These are phyloP conservation scores for Sporothrix humicola DNA, from an alignment of 2,329 filamentous ascomycete species.

Conservation along the genomic window DNA sequence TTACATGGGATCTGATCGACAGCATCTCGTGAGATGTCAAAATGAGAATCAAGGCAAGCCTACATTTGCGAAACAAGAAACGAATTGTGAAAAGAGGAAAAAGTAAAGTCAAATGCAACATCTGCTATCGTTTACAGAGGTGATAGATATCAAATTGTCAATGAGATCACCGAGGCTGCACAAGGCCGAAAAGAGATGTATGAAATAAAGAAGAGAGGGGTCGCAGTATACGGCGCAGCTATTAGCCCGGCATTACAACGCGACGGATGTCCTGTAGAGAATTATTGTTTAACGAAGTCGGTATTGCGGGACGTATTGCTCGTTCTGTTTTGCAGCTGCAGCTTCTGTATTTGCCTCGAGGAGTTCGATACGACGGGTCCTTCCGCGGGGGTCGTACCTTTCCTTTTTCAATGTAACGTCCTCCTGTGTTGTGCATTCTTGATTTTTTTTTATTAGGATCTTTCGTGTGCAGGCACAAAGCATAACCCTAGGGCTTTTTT, in stretches of 20 bases:
- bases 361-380: constrained; percentile 5
- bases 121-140: too few species aligned
- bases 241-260: background rate
- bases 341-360: background rate
- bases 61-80: constrained; percentile 11
- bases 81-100: background rate
- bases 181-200: constrained; percentile 26
- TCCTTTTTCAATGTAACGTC: background rate
- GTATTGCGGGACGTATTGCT: too few species aligned
- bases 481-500: background rate
- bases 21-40: background rate
- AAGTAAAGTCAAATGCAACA: background rate
- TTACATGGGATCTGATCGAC: background rate
- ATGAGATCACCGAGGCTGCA: constrained; percentile 25
- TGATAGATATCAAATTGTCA: background rate
- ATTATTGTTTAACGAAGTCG: too few species aligned
- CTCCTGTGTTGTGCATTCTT: constrained; percentile 9
- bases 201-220: background rate
- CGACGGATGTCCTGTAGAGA: background rate
- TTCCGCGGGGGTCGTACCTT: constrained; percentile 17
- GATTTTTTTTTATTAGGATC: background rate
- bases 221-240: background rate
- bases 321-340: background rate
- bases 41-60: constrained; percentile 3
- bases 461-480: background rate